Base-by-base conservation (phyloP, 2,329 filamentous ascomycete species). In the Aspergillus sp. region DNA sequence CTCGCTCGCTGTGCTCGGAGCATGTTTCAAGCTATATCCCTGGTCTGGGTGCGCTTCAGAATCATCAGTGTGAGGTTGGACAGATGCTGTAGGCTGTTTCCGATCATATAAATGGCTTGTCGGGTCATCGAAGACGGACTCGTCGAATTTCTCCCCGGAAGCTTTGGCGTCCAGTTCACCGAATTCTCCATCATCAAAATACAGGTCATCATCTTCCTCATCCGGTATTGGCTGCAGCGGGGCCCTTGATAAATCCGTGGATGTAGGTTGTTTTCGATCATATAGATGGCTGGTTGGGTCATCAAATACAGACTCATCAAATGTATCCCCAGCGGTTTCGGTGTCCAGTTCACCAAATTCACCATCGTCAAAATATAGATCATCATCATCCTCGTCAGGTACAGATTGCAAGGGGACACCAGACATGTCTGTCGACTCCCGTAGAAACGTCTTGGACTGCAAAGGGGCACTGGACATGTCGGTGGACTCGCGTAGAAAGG, bases 251-350 rank as follows among this genome's bases (percentile, higher is more conserved):
- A 30, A 30, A 30, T 30, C 27, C 3, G 27, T 30, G 27, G 27
- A 30, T 0, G 59, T 57, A 20, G 65, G 64, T 37, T 60, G 62
- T 51, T 76, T 76, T 24, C 72, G 66, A 40, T 75, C 74, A 59
- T 78, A 79, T 12, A 79, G 63, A 58, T 77, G 73, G 51, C 77
- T 76, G 9, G 67, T 74, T 39, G 76, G 77, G 57, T 81, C 78
- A 59, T 81, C 79, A 50, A 81, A 79, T 9, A 79, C 73, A 9
- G 77, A 77, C 63, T 81, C 79, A 57, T 81, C 78, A 61, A 81
- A 80, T 1, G 60, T 62, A 34, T 68, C 68, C n/a, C 66, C 68
- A 12, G 67, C 66, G 19, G 69, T 62, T 12, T 74, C 68, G 5
- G 68, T 62, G n/a, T 64, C 64, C 11, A 78, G 62, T 27, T 79